Percentiles rank a stretch among this genome's conserved stretches.
phyloP scores from a whole-genome alignment of 805 yeast genomes.

The Jamesozyma hellenica region DNA sequence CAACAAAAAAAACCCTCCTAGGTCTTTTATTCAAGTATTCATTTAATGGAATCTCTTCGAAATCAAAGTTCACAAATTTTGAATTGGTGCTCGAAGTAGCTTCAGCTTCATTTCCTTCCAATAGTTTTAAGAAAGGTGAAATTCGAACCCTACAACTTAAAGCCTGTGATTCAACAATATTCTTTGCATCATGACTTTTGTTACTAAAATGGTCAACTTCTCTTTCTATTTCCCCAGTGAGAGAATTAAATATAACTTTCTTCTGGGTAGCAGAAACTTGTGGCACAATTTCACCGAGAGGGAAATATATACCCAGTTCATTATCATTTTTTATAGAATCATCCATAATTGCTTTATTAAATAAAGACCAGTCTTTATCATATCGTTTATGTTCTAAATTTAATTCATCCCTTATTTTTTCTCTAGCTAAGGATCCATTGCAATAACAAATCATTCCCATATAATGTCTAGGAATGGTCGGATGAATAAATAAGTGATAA shows the following conservation, averaged over 20 bases:
- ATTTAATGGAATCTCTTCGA: conserved; percentile 18
- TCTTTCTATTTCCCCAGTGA: conserved; percentile 21
- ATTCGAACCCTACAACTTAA: conserved; percentile 72
- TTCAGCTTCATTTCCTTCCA: conserved; percentile 2
- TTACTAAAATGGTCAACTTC: conserved; percentile 35
- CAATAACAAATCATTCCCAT: conserved; percentile 96
- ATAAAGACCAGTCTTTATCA: conserved; percentile 46
- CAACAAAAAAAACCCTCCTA: conserved; percentile 66
- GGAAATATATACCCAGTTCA: conserved; percentile 72
- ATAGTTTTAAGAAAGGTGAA: conserved; percentile 51
- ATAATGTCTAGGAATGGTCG: conserved; percentile 61
- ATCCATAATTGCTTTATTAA: conserved; percentile 37
- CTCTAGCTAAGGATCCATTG: conserved; percentile 83
- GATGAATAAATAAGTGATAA: conserved; percentile 81
- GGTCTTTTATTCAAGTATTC: conserved; percentile 40
- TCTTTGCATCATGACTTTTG: conserved; percentile 55
- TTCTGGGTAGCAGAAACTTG: conserved; percentile 57
- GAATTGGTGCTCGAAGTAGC: background rate
- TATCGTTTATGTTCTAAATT: conserved; percentile 30
- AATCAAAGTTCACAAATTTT: conserved; percentile 28
- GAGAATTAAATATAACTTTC: conserved; percentile 36
- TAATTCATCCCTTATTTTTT: conserved; percentile 54
- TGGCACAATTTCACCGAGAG: conserved; percentile 86
- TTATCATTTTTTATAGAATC: conserved; percentile 32
- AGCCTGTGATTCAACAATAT: conserved; percentile 82